Base-by-base conservation (phyloP, 2,329 filamentous ascomycete species). In the Nemania bipapillata region DNA sequence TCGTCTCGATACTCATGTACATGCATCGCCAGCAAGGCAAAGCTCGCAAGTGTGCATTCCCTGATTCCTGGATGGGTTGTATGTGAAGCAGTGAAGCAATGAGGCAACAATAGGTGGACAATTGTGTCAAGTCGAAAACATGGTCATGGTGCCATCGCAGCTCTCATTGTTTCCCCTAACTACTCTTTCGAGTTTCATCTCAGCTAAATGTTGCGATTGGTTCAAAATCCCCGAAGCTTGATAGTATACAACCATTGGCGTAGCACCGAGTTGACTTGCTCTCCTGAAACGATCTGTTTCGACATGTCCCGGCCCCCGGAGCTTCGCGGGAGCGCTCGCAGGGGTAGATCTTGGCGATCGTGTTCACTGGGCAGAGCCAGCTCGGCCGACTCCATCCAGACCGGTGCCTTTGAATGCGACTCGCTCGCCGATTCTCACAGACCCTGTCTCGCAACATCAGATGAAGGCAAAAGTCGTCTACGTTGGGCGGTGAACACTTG, bases 361-460 rank as follows among this genome's bases (percentile, higher is more conserved):
- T 63, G 32, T 37, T 11, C 45, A 35, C 42, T 35, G 49, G 57
- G 56, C 32, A 50, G n/a, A 40, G n/a, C n/a, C 2, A 40, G 20
- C 17, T 45, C 22, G n/a, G 40, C 20, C 9, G 37, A 49, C 26
- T 50, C 62, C 50, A 52, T 56, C 32, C 7, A 15, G 35, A 12
- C 32, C 15, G 6, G 15, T 24, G 54, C 50, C n/a, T 22, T 47
- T 15, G 26, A 61, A 67, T 70, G 68, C 65, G 68, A 68, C 69
- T 71, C 66, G 69, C 69, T 66, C 63, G 22, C 59, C 69, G 66
- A 66, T 60, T 69, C 47, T 58, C 63, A 66, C 69, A 30, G 30
- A 35, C 45, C 32, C 4, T 64, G 69, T 71, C 63, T 71, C 66
- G 57, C 37, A 69, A 69, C 40, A 62, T 70, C 57, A 22, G 69